Base-by-base conservation (phyloP, 495 filamentous ascomycete genomes). In the Aspergillus avenaceus region DNA sequence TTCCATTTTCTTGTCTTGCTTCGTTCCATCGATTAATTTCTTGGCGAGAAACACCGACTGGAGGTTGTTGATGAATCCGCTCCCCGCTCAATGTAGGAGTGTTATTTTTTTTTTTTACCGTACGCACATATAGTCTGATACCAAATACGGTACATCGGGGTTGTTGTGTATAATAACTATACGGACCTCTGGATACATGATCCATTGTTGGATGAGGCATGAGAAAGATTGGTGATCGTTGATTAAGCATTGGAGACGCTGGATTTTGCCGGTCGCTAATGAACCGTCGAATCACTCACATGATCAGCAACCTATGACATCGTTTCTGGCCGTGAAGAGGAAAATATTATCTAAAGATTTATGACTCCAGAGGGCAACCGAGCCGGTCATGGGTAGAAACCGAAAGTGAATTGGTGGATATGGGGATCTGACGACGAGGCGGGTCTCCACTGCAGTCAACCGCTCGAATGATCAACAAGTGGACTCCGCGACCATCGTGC, bases 401-500 rank as follows among this genome's bases (percentile, higher is more conserved):
- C n/a, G 16, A 8, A 18, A 14, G 41, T 19, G 41, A 14, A 28
- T 28, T 43, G 49, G 49, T 26, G 22, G 34, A 16, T 34, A 19
- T 29, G 29, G 23, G 18, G 26, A 51, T 45, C 24, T 27, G 31
- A 50, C 40, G 40, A 51, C 41, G 41, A 45, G 47, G 47, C 25
- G 36, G 41, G 23, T 52, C 52, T 46, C 53, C 53, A 50, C 53
- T 49, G 16, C 24, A 46, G 41, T 50, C 41, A 55, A 55, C 46
- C 46, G 53, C 43, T 41, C 47, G 32, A 50, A 55, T 50, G 54
- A 57, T 57, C 54, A 53, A 46, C 54, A 49, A 16, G 41, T 49
- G 34, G 38, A n/a, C 32, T 55, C 38, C 43, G 31, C 44, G 18
- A 52, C n/a, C 46, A 18, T 24, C 19, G 14, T 40, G 24, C 54